Base-by-base conservation (phyloP, 805 yeast genomes). In the Tetrapisispora phaffii region DNA sequence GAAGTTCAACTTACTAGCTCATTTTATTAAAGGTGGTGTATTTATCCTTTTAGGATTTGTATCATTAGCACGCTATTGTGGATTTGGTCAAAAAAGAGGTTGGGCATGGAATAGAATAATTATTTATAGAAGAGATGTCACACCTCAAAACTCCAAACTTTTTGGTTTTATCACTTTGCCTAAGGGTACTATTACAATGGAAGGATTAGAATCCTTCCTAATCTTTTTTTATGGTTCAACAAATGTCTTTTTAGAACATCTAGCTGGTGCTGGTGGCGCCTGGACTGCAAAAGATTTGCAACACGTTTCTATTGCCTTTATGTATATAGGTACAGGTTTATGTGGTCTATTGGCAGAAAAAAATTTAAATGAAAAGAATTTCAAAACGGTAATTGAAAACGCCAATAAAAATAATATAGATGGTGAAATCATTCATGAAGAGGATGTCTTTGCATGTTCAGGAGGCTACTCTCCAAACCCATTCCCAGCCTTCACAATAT, bases 1-100 rank as follows among this genome's bases (percentile, higher is more conserved):
- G 19, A 81, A 89, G 13, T 90, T 86, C 68, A 87, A 86, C 55
- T 64, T 90, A 43, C 72, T 90, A 46, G 98, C 98, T 1, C 98
- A 90, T 65, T 86, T 87, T 74, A 90, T 90, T 63, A 90, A 90
- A 65, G 98, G 98, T 48, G 93, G 90, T 22, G 93, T 90, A 2
- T 90, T 90, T 59, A 72, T 87, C 47, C 50, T 72, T 5, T 67
- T 84, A 34, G 98, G 98, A 19, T 49, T 89, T 7, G 60, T 88
- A 6, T 75, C 95, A n/a, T 70, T 93, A 34, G 84, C 88, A 1
- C 77, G 97, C 54, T 89, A 85, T 63, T 79, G 87, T 55, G 98
- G 98, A 3, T 85, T 82, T 12, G 85, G 82, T 55, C 60, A 74
- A 32, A 70, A 74, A 45, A 69, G 73, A 47, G 97, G 97, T 19